Conservation (phyloP, 176 grass and related monocot species). For the Aegilops speltoides region DNA sequence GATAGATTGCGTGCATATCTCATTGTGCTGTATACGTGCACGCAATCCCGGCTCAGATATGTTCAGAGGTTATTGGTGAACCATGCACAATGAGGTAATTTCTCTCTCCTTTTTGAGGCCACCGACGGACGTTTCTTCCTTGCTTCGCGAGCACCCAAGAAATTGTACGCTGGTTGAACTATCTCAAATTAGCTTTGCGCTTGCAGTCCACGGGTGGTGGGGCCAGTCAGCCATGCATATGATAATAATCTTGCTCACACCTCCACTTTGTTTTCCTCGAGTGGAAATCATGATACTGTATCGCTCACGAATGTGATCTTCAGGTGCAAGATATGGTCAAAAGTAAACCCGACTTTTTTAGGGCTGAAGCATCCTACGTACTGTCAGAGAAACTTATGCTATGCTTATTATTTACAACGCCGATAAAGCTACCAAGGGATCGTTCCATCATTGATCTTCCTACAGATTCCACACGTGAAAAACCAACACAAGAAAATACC, state of each 20-base stretch:
- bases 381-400: background rate
- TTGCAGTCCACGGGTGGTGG: background rate
- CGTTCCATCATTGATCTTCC: background rate
- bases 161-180: background rate
- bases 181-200: background rate
- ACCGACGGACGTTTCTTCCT: background rate
- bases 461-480: background rate
- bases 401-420: background rate
- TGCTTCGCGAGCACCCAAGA: background rate
- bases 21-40: background rate
- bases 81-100: no score
- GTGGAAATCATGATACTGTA: no score
- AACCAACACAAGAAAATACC: background rate
- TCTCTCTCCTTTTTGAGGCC: background rate
- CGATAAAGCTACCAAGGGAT: background rate
- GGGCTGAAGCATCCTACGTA: no score
- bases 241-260: no score
- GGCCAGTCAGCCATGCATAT: background rate
- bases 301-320: no score
- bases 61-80: no score
- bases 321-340: background rate
- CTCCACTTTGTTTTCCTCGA: no score
- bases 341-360: background rate
- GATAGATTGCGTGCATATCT: no score
- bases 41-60: no score